Evolutionary conservation across 1,284 basidiomycete species (phyloP), one percentile per base, ranked within the genome.

Genomic region (Heimioporus punctisporus): DNA sequence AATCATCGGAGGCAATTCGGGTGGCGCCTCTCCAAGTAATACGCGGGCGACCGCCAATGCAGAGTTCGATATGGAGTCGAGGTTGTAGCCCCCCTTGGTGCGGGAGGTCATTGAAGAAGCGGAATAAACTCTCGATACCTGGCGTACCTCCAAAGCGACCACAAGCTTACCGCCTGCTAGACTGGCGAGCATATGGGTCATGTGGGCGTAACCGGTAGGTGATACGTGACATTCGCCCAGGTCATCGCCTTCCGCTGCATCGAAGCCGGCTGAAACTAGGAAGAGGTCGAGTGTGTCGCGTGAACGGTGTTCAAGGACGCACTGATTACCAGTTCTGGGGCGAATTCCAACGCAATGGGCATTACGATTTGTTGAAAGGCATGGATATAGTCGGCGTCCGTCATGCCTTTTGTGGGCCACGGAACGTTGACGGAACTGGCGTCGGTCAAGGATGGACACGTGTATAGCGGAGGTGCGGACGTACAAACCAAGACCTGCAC

Each of bases 261-360:
- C 97, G 65, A 98, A 99, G 4, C 97, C 97, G 21, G 97, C 95
- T 17, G 96, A 98, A 64, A 99, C 95, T 97, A 39, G 0, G 63
- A 4, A 24, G 26, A 40, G 26, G 44, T 39, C 56, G 45, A 47
- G 47, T 26, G 37, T 40, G 40, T 9, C 26, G 44, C 46, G 23
- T 6, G 41, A 58, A 34, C n/a, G 23, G 44, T 27, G 17, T 43
- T 14, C 27, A n/a, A 7, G 46, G 19, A 73, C 90, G 60, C 64
- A 97, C 95, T 94, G 60, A 99, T 95, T 27, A 99, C 95, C 14
- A 99, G 80, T 58, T 99, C 96, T 1, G 97, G 97, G 0, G 88
- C 84, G 71, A 98, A 99, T 73, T 99, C 97, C 73, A 93, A 84
- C 0, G 95, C 96, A 59, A 99, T 97, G 1, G 97, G 97, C 93